Evolutionary conservation across 306 rosid genomes (phyloP).

Genomic region (Pyrus betulifolia): DNA sequence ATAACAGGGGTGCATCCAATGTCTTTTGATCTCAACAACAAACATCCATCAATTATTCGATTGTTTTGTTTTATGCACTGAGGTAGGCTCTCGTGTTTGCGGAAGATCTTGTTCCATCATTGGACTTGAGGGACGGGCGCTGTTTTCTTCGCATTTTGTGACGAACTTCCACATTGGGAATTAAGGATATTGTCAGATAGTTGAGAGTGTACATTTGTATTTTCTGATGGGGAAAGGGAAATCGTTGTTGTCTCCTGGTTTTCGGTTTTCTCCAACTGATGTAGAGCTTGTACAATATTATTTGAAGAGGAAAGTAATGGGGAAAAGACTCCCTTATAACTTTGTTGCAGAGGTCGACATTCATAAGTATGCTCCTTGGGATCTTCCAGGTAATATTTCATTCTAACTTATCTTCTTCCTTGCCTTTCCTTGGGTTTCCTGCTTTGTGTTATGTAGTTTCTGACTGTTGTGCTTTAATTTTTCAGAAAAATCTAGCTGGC

Average conservation of each 20-base stretch:
- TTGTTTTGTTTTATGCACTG: constrained; percentile 31
- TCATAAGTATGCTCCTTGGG: constrained; percentile 63
- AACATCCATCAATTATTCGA: constrained; percentile 5
- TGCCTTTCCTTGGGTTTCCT: neutral
- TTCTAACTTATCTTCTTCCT: neutral
- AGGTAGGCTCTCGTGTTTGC: constrained; percentile 36
- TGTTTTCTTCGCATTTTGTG: constrained; percentile 2
- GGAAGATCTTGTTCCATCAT: constrained; percentile 42
- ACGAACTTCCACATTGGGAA: neutral
- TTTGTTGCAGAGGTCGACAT: constrained; percentile 56
- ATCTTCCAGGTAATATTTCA: constrained; percentile 57
- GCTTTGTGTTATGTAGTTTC: neutral
- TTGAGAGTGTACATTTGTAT: neutral
- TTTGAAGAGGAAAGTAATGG: constrained; percentile 52
- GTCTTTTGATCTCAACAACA: constrained; percentile 36
- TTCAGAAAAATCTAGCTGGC: constrained; percentile 42
- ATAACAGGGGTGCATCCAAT: constrained; percentile 34
- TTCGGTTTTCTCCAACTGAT: constrained; percentile 64
- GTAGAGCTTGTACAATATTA: constrained; percentile 48
- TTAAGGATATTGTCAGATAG: neutral
- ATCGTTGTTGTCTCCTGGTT: constrained; percentile 40
- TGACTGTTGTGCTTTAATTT: neutral
- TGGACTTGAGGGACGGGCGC: constrained; percentile 34
- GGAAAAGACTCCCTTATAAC: constrained; percentile 18
- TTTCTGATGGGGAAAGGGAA: constrained; percentile 21